These are phyloP conservation scores for Neofusicoccum laricinum DNA, from an alignment of 2,329 filamentous ascomycete genomes.

Conservation along the genomic window DNA sequence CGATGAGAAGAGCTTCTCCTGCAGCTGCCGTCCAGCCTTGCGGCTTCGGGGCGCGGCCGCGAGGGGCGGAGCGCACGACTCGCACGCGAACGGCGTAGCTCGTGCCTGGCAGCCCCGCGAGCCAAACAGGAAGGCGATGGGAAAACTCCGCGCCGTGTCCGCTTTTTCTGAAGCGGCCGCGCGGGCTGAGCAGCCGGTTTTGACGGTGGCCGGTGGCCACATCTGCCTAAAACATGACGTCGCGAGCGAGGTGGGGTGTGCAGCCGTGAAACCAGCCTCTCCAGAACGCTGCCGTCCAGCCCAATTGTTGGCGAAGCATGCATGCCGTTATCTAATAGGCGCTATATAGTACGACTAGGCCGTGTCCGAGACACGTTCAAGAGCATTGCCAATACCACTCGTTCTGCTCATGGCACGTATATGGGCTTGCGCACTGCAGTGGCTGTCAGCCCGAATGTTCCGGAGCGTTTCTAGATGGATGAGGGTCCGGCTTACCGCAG, in stretches of 20 bases:
- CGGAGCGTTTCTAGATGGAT: neutral
- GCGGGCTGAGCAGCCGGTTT: neutral
- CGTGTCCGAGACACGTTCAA: neutral
- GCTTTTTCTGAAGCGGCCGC: constrained; percentile 7
- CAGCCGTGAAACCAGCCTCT: neutral
- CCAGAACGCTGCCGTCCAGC: neutral
- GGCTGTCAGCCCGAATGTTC: neutral
- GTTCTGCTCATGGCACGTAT: neutral
- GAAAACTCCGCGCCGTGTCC: neutral
- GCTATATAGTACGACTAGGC: neutral
- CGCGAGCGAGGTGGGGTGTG: neutral
- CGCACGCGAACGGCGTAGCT: neutral
- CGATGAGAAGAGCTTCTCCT: neutral
- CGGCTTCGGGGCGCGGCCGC: neutral
- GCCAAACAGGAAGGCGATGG: neutral
- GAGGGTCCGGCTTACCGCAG: neutral
- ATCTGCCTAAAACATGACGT: neutral
- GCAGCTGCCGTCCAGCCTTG: neutral
- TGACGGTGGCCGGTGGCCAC: neutral
- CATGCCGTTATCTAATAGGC: neutral
- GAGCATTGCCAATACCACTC: neutral
- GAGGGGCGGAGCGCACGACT: neutral
- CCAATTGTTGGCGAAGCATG: neutral
- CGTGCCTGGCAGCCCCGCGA: constrained; percentile 2
- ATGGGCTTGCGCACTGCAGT: neutral